Percentiles rank a stretch among this genome's conserved stretches.
Evolutionary conservation across 345 rosid genomes (phyloP).

Genomic region (Rhizophora apiculata): DNA sequence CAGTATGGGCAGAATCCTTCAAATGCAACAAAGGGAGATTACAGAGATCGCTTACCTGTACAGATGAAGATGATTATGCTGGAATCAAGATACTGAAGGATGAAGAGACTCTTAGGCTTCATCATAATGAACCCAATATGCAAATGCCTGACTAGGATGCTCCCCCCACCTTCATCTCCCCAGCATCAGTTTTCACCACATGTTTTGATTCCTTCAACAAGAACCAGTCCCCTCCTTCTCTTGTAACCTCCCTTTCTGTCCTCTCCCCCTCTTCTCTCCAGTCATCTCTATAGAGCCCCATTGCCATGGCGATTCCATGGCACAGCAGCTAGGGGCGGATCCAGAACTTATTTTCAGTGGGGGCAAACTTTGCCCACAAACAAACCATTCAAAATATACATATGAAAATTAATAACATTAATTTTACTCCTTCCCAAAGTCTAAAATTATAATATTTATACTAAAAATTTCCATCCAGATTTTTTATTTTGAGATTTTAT

Average conservation of each 20-base stretch:
- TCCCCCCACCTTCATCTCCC: conserved; percentile 62
- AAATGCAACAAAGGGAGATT: background rate
- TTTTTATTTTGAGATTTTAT: too few relatives aligned
- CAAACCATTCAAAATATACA: too few relatives aligned
- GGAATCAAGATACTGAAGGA: conserved; percentile 84
- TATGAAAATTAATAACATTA: too few relatives aligned
- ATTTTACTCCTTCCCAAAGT: too few relatives aligned
- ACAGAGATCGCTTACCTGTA: conserved; percentile 33
- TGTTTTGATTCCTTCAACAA: conserved; percentile 50
- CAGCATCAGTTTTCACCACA: conserved; percentile 75
- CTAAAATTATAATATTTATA: too few relatives aligned
- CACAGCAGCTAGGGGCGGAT: background rate
- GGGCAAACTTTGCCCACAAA: too few relatives aligned
- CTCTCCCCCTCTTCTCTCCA: background rate
- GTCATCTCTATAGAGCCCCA: conserved; percentile 14
- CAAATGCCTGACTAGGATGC: conserved; percentile 48
- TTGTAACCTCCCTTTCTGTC: background rate
- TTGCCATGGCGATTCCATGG: conserved; percentile 34
- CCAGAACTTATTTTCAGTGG: too few relatives aligned
- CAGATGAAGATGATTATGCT: conserved; percentile 65
- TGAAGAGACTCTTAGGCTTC: conserved; percentile 74
- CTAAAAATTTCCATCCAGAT: too few relatives aligned
- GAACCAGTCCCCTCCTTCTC: conserved; percentile 32
- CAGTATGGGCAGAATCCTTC: background rate
- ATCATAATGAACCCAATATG: conserved; percentile 80